Conservation (phyloP, 345 rosid species). For the Melaleuca quinquenervia region DNA sequence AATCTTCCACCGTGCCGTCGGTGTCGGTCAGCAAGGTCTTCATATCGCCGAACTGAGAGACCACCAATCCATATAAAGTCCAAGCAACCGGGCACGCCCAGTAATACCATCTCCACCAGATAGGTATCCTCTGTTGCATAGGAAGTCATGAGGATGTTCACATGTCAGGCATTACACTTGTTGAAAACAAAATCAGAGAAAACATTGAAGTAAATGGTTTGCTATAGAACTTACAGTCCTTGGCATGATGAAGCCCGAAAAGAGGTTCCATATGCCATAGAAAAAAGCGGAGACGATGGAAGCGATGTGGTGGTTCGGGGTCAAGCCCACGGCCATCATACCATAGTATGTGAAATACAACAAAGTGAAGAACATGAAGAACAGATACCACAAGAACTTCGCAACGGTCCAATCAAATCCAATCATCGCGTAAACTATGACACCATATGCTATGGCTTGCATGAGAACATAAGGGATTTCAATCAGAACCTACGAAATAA, state of each 20-base stretch:
- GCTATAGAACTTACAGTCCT: slow-evolving; percentile 12
- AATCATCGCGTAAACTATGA: slow-evolving; percentile 26
- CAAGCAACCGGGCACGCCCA: slow-evolving; percentile 27
- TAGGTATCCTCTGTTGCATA: slow-evolving; percentile 18
- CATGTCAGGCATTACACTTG: background rate
- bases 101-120: slow-evolving; percentile 44
- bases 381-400: slow-evolving; percentile 35
- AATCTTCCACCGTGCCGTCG: slow-evolving; percentile 1
- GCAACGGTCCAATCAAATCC: slow-evolving; percentile 24
- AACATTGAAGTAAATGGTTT: background rate
- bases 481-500: slow-evolving; percentile 11
- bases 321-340: slow-evolving; percentile 30
- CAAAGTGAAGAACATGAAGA: slow-evolving; percentile 34
- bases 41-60: slow-evolving; percentile 27
- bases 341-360: slow-evolving; percentile 38
- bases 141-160: background rate
- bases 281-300: slow-evolving; percentile 19
- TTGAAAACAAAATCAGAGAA: background rate
- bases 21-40: background rate
- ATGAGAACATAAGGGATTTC: slow-evolving; percentile 26
- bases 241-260: slow-evolving; percentile 31
- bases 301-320: slow-evolving; percentile 30
- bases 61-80: slow-evolving; percentile 27
- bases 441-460: slow-evolving; percentile 15
- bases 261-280: slow-evolving; percentile 27